Percentiles rank a stretch among this genome's conserved stretches.
Conservation (phyloP, 805 yeast genomes). For the Schwanniomyces vanrijiae region DNA sequence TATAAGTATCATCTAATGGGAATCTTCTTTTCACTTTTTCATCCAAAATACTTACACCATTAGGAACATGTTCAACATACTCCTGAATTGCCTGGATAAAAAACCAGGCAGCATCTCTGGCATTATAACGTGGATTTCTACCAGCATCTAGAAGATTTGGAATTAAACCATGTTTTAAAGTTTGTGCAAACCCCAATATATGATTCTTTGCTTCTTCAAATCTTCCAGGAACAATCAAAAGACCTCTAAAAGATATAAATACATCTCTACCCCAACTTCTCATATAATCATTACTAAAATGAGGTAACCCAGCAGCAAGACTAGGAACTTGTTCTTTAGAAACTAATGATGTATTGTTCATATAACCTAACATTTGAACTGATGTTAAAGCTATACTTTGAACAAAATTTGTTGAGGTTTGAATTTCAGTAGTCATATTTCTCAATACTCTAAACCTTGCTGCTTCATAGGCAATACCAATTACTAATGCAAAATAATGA, state of each 20-base stretch:
- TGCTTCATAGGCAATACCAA: conserved; percentile 84
- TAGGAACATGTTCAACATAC: conserved; percentile 65
- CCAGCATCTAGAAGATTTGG: conserved; percentile 94
- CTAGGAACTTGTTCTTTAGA: conserved; percentile 67
- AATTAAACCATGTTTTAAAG: conserved; percentile 91
- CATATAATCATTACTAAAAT: conserved; percentile 87
- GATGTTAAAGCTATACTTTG: conserved; percentile 80
- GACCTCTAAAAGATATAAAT: conserved; percentile 82
- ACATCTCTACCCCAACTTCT: conserved; percentile 99
- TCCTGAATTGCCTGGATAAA: conserved; percentile 88
- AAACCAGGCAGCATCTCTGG: conserved; percentile 97
- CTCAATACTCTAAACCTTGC: conserved; percentile 66
- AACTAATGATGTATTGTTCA: conserved; percentile 71
- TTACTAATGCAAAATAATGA: conserved; percentile 78
- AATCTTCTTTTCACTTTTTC: conserved; percentile 79
- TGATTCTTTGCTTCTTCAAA: conserved; percentile 77
- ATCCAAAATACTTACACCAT: conserved; percentile 65
- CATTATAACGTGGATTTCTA: conserved; percentile 89
- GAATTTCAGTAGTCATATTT: conserved; percentile 53
- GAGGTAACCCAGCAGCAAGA: conserved; percentile 96
- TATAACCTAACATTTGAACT: conserved; percentile 78
- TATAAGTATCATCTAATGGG: conserved; percentile 83
- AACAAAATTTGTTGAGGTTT: conserved; percentile 66
- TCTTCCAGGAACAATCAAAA: conserved; percentile 75
- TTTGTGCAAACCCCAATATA: conserved; percentile 82